These are phyloP conservation scores for Blechomonas ayalai DNA, from an alignment of 208 protist genomes.

Conservation along the genomic window DNA sequence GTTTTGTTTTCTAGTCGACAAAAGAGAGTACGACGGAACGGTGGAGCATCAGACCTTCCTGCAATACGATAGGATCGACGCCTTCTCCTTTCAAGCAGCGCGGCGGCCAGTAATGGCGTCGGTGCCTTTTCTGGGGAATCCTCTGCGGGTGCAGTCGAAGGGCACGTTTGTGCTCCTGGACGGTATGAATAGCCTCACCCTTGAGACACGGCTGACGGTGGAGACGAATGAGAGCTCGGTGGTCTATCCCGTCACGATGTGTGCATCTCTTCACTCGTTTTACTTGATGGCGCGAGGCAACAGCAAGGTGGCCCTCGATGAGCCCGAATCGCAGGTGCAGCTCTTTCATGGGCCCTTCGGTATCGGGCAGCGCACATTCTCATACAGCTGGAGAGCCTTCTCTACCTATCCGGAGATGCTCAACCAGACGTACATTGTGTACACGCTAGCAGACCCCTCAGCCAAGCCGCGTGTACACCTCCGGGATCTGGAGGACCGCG, in stretches of 20 bases:
- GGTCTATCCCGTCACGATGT: conserved; percentile 49
- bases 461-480: conserved; percentile 25
- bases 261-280: conserved; percentile 64
- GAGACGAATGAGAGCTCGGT: conserved; percentile 8
- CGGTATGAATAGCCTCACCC: conserved; percentile 34
- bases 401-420: conserved; percentile 30
- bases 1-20: conserved; percentile 61
- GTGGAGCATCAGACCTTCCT: conserved; percentile 18
- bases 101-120: conserved; percentile 1
- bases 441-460: conserved; percentile 25
- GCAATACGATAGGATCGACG: conserved; percentile 47
- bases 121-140: conserved; percentile 8
- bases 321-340: conserved; percentile 65
- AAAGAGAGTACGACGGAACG: conserved; percentile 1
- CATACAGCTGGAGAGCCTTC: conserved; percentile 64
- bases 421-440: conserved; percentile 59
- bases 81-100: conserved; percentile 1
- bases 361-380: conserved; percentile 16
- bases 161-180: conserved; percentile 36
- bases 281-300: conserved; percentile 49
- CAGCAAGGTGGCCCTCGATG: conserved; percentile 20
- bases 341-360: conserved; percentile 63
- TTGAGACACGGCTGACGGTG: conserved; percentile 51
- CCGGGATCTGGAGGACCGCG: conserved; percentile 15
- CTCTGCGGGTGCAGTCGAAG: conserved; percentile 22